Evolutionary conservation across 2,329 filamentous ascomycete genomes (phyloP), one percentile per base, ranked within the genome.

Genomic region (Claviceps paspali): DNA sequence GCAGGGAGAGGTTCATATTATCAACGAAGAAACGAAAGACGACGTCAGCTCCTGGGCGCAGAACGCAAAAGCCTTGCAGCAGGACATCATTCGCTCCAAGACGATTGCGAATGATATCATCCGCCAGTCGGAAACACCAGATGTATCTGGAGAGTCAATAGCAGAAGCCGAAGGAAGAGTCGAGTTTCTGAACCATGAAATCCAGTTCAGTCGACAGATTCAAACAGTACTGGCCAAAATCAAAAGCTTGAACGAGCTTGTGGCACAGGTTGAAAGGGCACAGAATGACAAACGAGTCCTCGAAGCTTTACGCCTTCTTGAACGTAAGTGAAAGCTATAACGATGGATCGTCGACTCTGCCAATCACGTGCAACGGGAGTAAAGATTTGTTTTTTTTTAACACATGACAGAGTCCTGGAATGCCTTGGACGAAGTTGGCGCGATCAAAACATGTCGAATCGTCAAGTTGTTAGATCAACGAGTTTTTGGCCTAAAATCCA

Each of bases 11-110:
- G 80, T 96, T 41, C 79, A 78, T 45, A 57, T 64, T 17, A 73
- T 91, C 43, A 92, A 87, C 57, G 73, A 76, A 51, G 76, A 85
- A 46, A 81, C 77, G 14, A 81, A 79, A 39, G 73, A 78, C 28
- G 81, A 92, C 50, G 80, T 94, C 35, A 81, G 85, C 52, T 73
- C 78, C 36, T 96, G 88, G 88, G 82, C 92, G 39, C 63, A 68
- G 36, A 84, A 91, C 55, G 85, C 87, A 33, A 84, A 84, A 57
- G 75, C 79, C 36, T 71, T 95, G 6, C 84, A 93, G 55, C 73
- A 79, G 43, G 88, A 95, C 52, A 88, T 95, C 45, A 75, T 83
- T 49, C 73, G 75, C 33, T 88, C 85, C 18, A 79, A 84, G 49
- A 70, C 73, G 12, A 77, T 86, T 26, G 86, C 88, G 17, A 78